Evolutionary conservation across 306 rosid genomes (phyloP), one percentile per base, ranked within the genome.

Genomic region (Purshia tridentata): DNA sequence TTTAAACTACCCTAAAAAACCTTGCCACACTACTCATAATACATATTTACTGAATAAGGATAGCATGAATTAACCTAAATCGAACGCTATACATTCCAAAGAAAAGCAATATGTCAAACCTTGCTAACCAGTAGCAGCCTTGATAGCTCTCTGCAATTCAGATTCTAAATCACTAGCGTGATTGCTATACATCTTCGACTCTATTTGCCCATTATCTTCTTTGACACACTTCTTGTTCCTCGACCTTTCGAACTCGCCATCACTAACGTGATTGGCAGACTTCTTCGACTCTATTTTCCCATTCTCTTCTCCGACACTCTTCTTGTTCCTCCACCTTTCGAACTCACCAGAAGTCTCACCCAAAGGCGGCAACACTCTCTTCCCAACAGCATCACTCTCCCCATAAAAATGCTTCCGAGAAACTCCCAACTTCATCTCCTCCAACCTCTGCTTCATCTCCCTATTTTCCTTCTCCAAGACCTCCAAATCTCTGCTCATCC

Each of bases 91-190:
- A 87, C 83, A 81, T 60, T 60, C 56, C 15, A 72, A 70, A 35
- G 57, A 55, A 73, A 69, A 44, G 65, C 70, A 78, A 70, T 50
- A 60, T 2, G 19, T 69, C 77, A 47, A 78, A 84, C 80, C 88
- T 85, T 67, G 70, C 77, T 80, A 86, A 54, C 86, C 66, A 37
- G 97, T 81, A 75, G 96, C 92, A 66, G 89, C 94, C 76, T 84
- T 90, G 57, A 94, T 86, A 55, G 97, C 97, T 79, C 86, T 89
- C 88, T 94, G 78, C 89, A 94, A 80, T 78, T 94, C 92, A 18
- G 90, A 88, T 77, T 94, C 96, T 67, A 94, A 51, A 65, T 94
- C 90, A 52, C 81, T 78, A 8, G 54, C 86, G 12, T 65, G 76
- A 65, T 41, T 78, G 2, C 59, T 76, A 2, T 85, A 51, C 86